Evolutionary conservation across 2,329 filamentous ascomycete genomes (phyloP).

Genomic region (Hymenoscyphus occultus): DNA sequence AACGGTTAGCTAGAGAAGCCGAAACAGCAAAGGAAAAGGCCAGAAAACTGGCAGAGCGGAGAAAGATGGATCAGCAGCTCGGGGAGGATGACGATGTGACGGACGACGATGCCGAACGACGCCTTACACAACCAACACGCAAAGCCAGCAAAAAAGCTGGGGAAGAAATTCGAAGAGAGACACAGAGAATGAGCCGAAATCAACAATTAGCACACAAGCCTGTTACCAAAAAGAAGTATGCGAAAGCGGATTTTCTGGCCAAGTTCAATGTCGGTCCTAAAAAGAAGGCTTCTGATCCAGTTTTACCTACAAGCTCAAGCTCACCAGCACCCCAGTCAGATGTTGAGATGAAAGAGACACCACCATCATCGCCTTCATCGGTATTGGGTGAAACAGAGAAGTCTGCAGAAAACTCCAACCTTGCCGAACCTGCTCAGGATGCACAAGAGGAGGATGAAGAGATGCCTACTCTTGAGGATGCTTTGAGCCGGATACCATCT

Average conservation of each 20-base stretch:
- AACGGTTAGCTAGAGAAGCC: slow-evolving; percentile 66
- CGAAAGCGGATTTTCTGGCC: slow-evolving; percentile 77
- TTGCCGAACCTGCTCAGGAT: neutral
- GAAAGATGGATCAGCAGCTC: slow-evolving; percentile 47
- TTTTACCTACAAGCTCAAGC: slow-evolving; percentile 53
- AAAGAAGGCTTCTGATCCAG: slow-evolving; percentile 37
- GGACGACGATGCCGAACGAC: slow-evolving; percentile 61
- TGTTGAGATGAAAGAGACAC: slow-evolving; percentile 57
- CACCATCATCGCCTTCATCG: slow-evolving; percentile 66
- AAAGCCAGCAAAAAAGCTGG: slow-evolving; percentile 94
- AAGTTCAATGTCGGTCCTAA: slow-evolving; percentile 70
- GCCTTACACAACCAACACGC: slow-evolving; percentile 70
- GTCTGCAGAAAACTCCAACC: slow-evolving; percentile 8
- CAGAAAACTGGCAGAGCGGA: slow-evolving; percentile 37
- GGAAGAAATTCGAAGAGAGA: slow-evolving; percentile 93
- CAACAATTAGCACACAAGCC: slow-evolving; percentile 90
- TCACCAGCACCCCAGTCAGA: slow-evolving; percentile 47
- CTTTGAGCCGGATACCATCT: slow-evolving; percentile 18
- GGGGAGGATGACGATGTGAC: slow-evolving; percentile 55
- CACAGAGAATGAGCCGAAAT: slow-evolving; percentile 83
- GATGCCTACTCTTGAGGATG: slow-evolving; percentile 24
- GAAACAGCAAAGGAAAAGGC: slow-evolving; percentile 48
- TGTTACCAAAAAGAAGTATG: slow-evolving; percentile 87
- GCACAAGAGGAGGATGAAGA: slow-evolving; percentile 15
- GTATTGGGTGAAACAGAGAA: slow-evolving; percentile 35